A percentile compares a stretch with the other conserved stretches of the same genome.
phyloP scores from a whole-genome alignment of 2,329 filamentous ascomycete species.

The Celoporthe dispersa region DNA sequence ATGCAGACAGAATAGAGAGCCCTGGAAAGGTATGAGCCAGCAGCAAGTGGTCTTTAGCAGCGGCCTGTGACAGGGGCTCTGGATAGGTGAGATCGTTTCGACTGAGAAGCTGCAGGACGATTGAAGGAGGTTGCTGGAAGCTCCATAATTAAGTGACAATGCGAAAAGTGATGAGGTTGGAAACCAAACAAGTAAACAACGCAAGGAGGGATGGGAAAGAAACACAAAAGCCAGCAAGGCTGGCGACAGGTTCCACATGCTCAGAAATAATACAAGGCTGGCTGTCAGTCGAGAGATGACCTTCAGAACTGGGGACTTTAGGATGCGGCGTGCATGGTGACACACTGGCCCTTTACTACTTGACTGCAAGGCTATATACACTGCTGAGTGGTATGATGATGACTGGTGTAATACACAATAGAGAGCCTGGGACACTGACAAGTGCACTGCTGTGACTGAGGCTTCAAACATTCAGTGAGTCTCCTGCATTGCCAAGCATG shows the following conservation, averaged over 20 bases:
- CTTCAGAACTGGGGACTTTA: background rate
- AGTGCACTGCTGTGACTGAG: background rate
- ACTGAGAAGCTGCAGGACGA: background rate
- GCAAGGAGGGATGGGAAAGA: background rate
- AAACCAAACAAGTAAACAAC: background rate
- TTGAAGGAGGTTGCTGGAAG: background rate
- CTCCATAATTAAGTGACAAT: background rate
- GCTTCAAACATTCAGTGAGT: background rate
- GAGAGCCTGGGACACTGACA: background rate
- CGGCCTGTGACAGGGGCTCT: background rate
- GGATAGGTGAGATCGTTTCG: background rate
- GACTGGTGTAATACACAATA: background rate
- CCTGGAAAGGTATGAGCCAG: background rate
- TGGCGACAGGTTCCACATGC: background rate
- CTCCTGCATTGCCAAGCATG: background rate
- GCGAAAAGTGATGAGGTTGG: background rate
- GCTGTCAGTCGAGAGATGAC: background rate
- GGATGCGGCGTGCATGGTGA: background rate
- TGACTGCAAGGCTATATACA: background rate
- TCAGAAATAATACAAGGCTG: background rate
- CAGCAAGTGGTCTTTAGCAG: background rate
- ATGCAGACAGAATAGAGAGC: background rate
- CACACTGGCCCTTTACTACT: background rate
- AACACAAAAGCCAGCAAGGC: background rate
- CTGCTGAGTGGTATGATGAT: background rate